Conservation (phyloP, 139 green algal species). For the Eudorina sp. region DNA sequence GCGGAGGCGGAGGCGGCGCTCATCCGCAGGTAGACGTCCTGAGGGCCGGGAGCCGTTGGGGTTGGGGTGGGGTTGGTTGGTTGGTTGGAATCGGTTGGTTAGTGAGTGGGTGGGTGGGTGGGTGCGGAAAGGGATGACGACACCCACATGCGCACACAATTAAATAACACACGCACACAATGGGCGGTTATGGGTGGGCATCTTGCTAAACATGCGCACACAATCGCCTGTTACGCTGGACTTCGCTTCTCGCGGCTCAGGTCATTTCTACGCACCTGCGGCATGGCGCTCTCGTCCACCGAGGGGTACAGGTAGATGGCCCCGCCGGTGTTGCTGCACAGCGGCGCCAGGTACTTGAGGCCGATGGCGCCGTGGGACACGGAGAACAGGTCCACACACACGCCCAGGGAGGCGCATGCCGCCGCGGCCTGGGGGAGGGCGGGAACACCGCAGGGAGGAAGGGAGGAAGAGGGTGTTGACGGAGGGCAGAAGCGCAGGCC, state of each 20-base stretch:
- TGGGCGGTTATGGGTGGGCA: too few relatives aligned
- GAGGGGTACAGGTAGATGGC: constrained; percentile 83
- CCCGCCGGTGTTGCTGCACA: constrained; percentile 79
- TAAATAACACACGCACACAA: too few relatives aligned
- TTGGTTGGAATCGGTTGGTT: too few relatives aligned
- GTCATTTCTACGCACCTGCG: constrained; percentile 77
- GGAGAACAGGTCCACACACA: constrained; percentile 88
- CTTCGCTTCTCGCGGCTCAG: too few relatives aligned
- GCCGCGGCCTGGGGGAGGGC: constrained; percentile 63
- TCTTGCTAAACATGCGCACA: too few relatives aligned
- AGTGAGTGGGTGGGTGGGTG: too few relatives aligned
- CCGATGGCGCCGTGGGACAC: constrained; percentile 58
- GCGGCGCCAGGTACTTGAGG: constrained; percentile 67
- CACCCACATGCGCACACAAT: too few relatives aligned
- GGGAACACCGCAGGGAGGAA: not conserved
- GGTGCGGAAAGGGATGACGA: too few relatives aligned
- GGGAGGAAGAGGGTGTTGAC: not conserved
- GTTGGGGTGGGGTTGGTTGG: too few relatives aligned
- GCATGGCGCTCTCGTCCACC: constrained; percentile 70
- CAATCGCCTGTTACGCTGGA: too few relatives aligned
- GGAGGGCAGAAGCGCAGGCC: not conserved
- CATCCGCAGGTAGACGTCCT: constrained; percentile 91
- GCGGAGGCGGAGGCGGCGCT: constrained; percentile 62
- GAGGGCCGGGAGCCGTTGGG: too few relatives aligned
- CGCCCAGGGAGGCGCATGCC: constrained; percentile 79